A percentile compares a stretch with the other conserved stretches of the same genome.
These are phyloP conservation scores for Batkoa obscura DNA, from an alignment of 371 early-diverging fungal genomes.

Conservation along the genomic window DNA sequence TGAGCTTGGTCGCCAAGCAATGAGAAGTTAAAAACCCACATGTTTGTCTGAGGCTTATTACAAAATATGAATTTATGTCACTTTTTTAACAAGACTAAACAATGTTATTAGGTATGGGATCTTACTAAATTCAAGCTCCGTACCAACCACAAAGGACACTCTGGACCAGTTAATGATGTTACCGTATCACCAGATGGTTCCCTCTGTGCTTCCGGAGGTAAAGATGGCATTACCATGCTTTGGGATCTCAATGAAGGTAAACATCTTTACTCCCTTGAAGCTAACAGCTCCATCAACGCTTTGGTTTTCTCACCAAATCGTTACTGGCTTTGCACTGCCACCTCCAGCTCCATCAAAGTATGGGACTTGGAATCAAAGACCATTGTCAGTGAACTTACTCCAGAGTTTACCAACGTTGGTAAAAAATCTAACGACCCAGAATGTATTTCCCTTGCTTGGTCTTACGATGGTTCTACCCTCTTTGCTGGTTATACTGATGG, in stretches of 20 bases:
- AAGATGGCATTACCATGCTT: conserved; percentile 96
- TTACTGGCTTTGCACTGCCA: conserved; percentile 99
- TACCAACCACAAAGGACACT: conserved; percentile 98
- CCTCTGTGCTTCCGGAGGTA: conserved; percentile 98
- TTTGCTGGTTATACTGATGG: conserved; percentile 87
- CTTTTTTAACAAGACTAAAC: not conserved
- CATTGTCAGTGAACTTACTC: conserved; percentile 85
- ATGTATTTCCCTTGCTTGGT: conserved; percentile 94
- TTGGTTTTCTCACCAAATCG: conserved; percentile 98
- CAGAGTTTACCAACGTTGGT: conserved; percentile 63
- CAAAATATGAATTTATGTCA: not conserved
- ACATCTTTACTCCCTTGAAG: conserved; percentile 97
- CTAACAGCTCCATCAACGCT: conserved; percentile 88
- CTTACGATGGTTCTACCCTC: conserved; percentile 91
- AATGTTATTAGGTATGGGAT: conserved; percentile 77
- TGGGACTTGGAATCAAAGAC: conserved; percentile 98
- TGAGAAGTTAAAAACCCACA: conserved; percentile 24
- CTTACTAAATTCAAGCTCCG: conserved; percentile 91
- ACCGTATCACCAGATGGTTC: conserved; percentile 99
- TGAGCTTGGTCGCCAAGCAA: conserved; percentile 21
- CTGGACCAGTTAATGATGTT: conserved; percentile 92
- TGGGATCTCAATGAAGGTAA: conserved; percentile 99
- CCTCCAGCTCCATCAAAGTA: conserved; percentile 90
- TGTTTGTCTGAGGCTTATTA: not conserved
- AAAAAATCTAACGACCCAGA: conserved; percentile 55